Conservation (phyloP, 805 yeast genomes). For the Cyberlindnera bimundalis region DNA sequence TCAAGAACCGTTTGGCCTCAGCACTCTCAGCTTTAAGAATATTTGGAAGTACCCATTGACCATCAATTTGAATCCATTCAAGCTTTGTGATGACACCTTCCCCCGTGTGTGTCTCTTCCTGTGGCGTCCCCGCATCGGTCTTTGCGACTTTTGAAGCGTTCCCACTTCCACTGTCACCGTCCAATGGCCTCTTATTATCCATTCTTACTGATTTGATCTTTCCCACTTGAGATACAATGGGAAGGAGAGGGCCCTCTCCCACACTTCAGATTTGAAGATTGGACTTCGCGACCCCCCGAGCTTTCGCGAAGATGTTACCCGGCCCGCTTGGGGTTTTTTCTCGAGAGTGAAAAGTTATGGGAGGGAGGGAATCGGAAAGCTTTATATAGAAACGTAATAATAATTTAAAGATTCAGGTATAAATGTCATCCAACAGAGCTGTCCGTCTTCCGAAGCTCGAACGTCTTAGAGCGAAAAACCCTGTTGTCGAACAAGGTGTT, state of each 20-base stretch:
- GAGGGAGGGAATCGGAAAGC: not conserved
- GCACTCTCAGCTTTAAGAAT: constrained; percentile 42
- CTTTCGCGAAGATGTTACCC: not conserved
- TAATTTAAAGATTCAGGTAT: too few species aligned
- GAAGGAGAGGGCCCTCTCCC: too few species aligned
- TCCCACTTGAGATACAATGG: too few species aligned
- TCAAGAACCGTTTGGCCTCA: constrained; percentile 50
- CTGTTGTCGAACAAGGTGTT: constrained; percentile 52
- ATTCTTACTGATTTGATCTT: too few species aligned
- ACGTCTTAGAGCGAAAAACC: constrained; percentile 64
- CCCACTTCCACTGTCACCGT: not conserved
- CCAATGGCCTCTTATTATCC: constrained; percentile 6
- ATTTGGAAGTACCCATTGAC: constrained; percentile 33
- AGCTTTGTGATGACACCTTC: not conserved
- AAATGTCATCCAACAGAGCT: constrained; percentile 36
- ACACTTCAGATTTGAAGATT: too few species aligned
- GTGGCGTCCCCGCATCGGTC: too few species aligned
- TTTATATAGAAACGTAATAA: not conserved
- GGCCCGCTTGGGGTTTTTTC: not conserved
- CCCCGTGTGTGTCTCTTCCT: not conserved
- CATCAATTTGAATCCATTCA: constrained; percentile 26
- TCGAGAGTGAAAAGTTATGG: too few species aligned
- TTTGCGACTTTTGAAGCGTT: not conserved
- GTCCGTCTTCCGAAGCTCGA: constrained; percentile 71
- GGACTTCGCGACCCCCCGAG: too few species aligned